A percentile compares a stretch with the other conserved stretches of the same genome.
These are phyloP conservation scores for Debaryomyces psychrophilus DNA, from an alignment of 1,139 yeast genomes.

Conservation along the genomic window DNA sequence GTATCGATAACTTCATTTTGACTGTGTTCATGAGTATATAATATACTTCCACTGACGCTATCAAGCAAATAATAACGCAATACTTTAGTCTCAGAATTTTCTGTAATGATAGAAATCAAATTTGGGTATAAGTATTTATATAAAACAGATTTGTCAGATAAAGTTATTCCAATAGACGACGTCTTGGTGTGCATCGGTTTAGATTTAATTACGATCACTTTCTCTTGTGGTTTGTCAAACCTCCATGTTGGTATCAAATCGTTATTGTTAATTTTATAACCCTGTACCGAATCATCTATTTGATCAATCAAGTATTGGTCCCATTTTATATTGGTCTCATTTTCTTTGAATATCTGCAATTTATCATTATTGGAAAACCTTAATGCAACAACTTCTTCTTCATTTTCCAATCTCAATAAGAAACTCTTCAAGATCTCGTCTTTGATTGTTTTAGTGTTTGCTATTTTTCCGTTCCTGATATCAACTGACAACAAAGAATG, in stretches of 20 bases:
- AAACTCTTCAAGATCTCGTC: not conserved
- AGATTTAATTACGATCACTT: constrained; percentile 21
- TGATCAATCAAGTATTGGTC: constrained; percentile 24
- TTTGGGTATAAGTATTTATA: constrained; percentile 86
- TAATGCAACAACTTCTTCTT: constrained; percentile 9
- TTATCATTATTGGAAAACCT: constrained; percentile 1
- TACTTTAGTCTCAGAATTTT: constrained; percentile 26
- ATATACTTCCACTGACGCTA: constrained; percentile 65
- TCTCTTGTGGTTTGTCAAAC: constrained; percentile 23
- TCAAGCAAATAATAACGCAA: constrained; percentile 62
- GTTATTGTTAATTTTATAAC: constrained; percentile 25
- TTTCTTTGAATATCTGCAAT: constrained; percentile 4
- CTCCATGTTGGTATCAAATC: constrained; percentile 33
- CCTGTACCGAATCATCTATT: constrained; percentile 21
- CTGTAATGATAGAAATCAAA: constrained; percentile 57
- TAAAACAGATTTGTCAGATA: constrained; percentile 72
- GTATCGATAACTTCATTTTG: constrained; percentile 42
- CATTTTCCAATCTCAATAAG: not conserved
- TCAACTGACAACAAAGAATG: constrained; percentile 22
- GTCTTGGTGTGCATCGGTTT: constrained; percentile 47
- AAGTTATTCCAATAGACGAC: constrained; percentile 70
- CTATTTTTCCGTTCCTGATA: constrained; percentile 28
- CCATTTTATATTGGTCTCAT: not conserved
- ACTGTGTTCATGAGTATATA: constrained; percentile 52
- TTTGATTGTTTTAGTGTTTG: constrained; percentile 15